A percentile compares a stretch with the other conserved stretches of the same genome.
phyloP scores from a whole-genome alignment of 2,329 filamentous ascomycete species.

The Diaporthe caulivora region DNA sequence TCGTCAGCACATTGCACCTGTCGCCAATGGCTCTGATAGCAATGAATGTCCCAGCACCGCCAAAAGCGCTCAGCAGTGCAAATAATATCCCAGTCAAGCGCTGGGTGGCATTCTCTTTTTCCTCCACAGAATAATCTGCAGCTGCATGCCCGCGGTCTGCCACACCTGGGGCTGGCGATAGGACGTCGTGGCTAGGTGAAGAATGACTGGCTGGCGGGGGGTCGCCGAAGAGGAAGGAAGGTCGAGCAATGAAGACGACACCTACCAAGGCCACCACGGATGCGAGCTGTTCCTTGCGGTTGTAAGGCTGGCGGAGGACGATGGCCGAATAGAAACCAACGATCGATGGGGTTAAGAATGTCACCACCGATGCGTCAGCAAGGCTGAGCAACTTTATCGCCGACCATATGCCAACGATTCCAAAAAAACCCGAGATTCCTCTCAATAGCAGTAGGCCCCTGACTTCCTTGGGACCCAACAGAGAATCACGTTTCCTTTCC shows the following conservation, averaged over 20 bases:
- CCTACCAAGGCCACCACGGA: slow-evolving; percentile 81
- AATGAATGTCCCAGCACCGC: slow-evolving; percentile 66
- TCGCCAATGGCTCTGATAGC: slow-evolving; percentile 42
- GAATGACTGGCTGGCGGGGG: not conserved
- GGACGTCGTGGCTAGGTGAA: not conserved
- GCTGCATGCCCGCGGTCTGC: slow-evolving; percentile 9
- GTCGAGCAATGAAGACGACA: slow-evolving; percentile 86
- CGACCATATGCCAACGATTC: slow-evolving; percentile 79
- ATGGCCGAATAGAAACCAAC: slow-evolving; percentile 85
- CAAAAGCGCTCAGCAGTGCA: slow-evolving; percentile 82
- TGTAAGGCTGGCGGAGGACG: slow-evolving; percentile 82
- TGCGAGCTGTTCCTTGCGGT: slow-evolving; percentile 80
- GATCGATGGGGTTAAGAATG: slow-evolving; percentile 84
- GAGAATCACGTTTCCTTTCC: slow-evolving; percentile 74
- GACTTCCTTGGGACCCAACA: slow-evolving; percentile 76
- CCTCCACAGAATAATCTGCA: slow-evolving; percentile 43
- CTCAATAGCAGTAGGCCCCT: slow-evolving; percentile 76
- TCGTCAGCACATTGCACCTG: slow-evolving; percentile 36
- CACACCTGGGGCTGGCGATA: slow-evolving; percentile 1
- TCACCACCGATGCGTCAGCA: slow-evolving; percentile 90
- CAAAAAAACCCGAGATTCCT: slow-evolving; percentile 78
- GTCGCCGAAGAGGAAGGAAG: slow-evolving; percentile 49
- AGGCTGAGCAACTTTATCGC: slow-evolving; percentile 78
- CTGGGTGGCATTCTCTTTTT: slow-evolving; percentile 68
- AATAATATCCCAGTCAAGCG: slow-evolving; percentile 78